Evolutionary conservation across 2,329 filamentous ascomycete species (phyloP).

Genomic region (Falciphora oryzae): DNA sequence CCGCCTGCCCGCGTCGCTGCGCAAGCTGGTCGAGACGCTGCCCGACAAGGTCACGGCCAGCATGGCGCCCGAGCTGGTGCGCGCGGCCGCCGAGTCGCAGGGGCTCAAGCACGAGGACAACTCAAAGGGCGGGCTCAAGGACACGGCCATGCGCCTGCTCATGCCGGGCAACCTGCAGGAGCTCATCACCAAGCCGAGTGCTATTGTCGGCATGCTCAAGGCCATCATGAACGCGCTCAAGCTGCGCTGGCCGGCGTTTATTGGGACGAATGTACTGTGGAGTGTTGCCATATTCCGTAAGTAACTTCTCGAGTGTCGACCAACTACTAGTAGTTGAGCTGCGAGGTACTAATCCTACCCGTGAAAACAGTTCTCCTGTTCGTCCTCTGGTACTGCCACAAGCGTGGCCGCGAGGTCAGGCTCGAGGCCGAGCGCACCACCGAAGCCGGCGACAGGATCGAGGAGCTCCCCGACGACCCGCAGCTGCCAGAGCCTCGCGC

Average conservation of each 20-base stretch:
- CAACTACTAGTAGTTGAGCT: too few species aligned
- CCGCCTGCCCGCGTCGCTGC: conserved; percentile 69
- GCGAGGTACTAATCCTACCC: too few species aligned
- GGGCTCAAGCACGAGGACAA: conserved; percentile 52
- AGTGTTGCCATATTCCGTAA: conserved; percentile 74
- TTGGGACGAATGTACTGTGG: conserved; percentile 88
- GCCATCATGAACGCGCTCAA: conserved; percentile 89
- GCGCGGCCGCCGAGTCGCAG: conserved; percentile 70
- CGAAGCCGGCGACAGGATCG: conserved; percentile 28
- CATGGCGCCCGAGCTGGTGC: conserved; percentile 76
- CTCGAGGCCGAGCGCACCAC: conserved; percentile 44
- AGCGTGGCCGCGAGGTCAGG: conserved; percentile 81
- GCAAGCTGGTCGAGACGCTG: conserved; percentile 80
- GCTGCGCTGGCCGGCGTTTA: conserved; percentile 80
- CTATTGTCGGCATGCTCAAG: conserved; percentile 74
- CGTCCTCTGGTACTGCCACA: conserved; percentile 97
- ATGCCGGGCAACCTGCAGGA: conserved; percentile 69
- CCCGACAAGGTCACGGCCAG: conserved; percentile 74
- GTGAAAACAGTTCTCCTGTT: conserved; percentile 87
- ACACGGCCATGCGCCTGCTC: conserved; percentile 52
- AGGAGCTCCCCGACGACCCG: conserved; percentile 46
- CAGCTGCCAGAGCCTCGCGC: conserved; percentile 3
- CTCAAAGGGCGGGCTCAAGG: conserved; percentile 34
- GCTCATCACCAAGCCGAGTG: conserved; percentile 79
- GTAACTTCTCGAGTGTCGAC: neutral